Evolutionary conservation across 805 yeast species (phyloP), one percentile per base, ranked within the genome.

Genomic region (Yamadazyma scolyti): DNA sequence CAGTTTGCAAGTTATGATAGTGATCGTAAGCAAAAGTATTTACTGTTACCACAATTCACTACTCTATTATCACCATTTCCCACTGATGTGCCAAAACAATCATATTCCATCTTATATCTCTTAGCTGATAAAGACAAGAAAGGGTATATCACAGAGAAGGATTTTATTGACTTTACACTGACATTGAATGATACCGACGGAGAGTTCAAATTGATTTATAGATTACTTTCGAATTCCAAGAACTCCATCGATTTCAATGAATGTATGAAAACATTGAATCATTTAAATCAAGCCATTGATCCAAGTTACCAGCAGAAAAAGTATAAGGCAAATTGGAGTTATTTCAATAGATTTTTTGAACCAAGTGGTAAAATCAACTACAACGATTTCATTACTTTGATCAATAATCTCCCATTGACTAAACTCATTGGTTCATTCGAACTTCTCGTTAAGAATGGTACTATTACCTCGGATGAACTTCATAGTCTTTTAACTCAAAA

Each of bases 101-200:
- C 67, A 5, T 64, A 52, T 32, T 50, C 69, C 5, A 69, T 89
- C 38, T 76, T 90, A 28, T 90, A 83, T 52, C 66, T 82, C 34
- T 77, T 87, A 16, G 86, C 95, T 10, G 97, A 90, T 59, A 75
- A 75, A 36, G 67, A 71, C 23, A 65, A 70, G 34, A 75, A 76
- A 43, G 97, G 96, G 6, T 78, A 69, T 37, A 67, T 86, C 29
- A 69, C 75, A 16, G 64, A 78, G 29, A 54, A 65, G 16, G 96
- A 90, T 52, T 90, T 95, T 82, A 60, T 75, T 30, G 70, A 71
- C 25, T 84, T 90, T 52, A 78, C 83, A 46, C 67, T 71, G 38
- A 68, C 68, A 20, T 56, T 74, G 27, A 44, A 48, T 21, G 43
- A 52, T 6, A 40, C 36, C 12, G 59, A 56, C 33, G 60, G 60